Conservation (phyloP, 2,329 filamentous ascomycete species). For the Ophiostoma piceae region DNA sequence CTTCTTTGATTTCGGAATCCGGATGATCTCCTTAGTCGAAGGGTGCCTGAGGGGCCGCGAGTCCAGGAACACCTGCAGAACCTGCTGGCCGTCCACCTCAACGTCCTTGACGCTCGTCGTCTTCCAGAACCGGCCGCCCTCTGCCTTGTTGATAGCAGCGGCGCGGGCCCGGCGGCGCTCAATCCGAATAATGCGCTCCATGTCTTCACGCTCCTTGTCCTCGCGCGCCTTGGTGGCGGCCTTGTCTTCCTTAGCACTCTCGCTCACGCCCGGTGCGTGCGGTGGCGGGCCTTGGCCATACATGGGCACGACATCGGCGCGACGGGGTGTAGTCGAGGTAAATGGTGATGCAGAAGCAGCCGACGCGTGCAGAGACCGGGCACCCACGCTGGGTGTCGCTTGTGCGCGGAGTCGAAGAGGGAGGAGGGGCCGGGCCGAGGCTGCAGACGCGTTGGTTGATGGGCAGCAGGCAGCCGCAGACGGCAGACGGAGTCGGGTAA, state of each 20-base stretch:
- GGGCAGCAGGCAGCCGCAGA: conserved; percentile 14
- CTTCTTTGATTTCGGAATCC: conserved; percentile 67
- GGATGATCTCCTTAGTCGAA: conserved; percentile 64
- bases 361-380: background rate
- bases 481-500: conserved; percentile 18
- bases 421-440: background rate
- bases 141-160: conserved; percentile 42
- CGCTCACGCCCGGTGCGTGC: conserved; percentile 41
- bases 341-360: background rate
- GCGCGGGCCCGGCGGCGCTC: conserved; percentile 48
- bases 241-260: background rate
- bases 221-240: conserved; percentile 22
- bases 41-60: conserved; percentile 70
- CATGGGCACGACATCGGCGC: conserved; percentile 48
- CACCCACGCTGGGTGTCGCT: background rate
- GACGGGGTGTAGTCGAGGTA: background rate
- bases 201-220: conserved; percentile 37
- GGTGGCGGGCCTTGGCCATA: conserved; percentile 57
- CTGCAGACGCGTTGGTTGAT: background rate
- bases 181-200: conserved; percentile 36
- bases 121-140: conserved; percentile 71
- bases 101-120: conserved; percentile 66
- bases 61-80: conserved; percentile 62
- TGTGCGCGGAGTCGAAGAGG: background rate
- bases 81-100: conserved; percentile 36